These are phyloP conservation scores for Podila minutissima DNA, from an alignment of 192 early-diverging fungal species.

Conservation along the genomic window DNA sequence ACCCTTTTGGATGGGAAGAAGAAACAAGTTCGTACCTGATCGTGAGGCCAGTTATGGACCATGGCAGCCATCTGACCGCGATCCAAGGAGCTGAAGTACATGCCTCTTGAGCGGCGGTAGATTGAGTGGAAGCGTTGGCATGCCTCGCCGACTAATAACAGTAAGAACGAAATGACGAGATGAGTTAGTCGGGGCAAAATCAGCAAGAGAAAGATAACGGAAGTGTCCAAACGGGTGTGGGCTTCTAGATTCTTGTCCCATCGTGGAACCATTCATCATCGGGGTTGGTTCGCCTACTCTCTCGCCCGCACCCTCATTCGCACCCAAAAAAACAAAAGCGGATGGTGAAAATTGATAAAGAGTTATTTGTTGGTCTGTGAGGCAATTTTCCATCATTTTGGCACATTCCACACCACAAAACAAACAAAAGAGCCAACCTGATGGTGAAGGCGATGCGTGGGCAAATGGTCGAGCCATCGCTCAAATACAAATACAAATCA, in stretches of 20 bases:
- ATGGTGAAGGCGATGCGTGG: background rate
- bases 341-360: background rate
- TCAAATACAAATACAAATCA: background rate
- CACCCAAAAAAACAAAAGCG: background rate
- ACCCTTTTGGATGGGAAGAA: background rate
- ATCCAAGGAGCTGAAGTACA: constrained; percentile 64
- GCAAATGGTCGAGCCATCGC: background rate
- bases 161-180: background rate
- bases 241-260: no score
- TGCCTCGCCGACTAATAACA: constrained; percentile 57
- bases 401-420: background rate
- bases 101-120: constrained; percentile 62
- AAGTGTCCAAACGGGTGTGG: no score
- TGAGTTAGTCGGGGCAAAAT: background rate
- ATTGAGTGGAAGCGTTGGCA: constrained; percentile 62
- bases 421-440: background rate
- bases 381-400: background rate
- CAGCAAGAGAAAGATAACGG: no score
- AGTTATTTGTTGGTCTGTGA: background rate
- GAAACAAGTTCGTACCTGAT: constrained; percentile 49
- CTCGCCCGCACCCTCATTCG: background rate
- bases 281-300: no score
- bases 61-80: constrained; percentile 64
- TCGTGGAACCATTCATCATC: no score
- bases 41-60: constrained; percentile 67